Evolutionary conservation across 768 basidiomycete species (phyloP), one percentile per base, ranked within the genome.

Genomic region (Leucosporidium creatinivorum): DNA sequence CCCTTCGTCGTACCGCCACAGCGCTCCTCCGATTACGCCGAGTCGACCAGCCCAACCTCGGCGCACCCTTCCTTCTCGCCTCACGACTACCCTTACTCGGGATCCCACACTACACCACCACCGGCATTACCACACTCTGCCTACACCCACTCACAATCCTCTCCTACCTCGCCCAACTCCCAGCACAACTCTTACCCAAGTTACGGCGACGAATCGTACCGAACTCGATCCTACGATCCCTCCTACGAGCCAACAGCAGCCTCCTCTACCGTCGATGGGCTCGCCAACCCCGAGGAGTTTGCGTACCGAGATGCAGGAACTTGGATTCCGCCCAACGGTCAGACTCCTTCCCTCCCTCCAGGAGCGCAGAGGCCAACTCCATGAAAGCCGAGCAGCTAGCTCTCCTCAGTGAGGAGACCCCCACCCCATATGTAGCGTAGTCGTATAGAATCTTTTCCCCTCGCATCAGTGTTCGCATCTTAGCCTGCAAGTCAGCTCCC

Each of bases 231-330:
- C 54, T 28, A 44, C n/a, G n/a, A n/a, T n/a, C n/a, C n/a, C 19
- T 18, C 26, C 0, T 23, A 60, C 67, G 63, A 68, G n/a, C 56
- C 62, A 39, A 57, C 4, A 21, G 49, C 49, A 15, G 26, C 30
- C 25, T 51, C 54, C 8, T 44, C 65, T 17, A 59, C 18, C 25
- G 60, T 31, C 15, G 49, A 61, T n/a, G 70, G 59, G 18, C 63
- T 72, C 33, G 70, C 67, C 33, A 51, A 65, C 36, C 70, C 70
- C 28, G 70, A 63, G 15, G 67, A 65, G 49, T 72, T 72, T 33
- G 30, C 56, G 6, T 72, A 57, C 65, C 61, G 70, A 21, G 57
- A 36, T 12, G 39, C 10, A 44, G 39, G 39, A 13, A 44, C 8
- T 15, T 44, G 39, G 39, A 13, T 44, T 3, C 39, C 33, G 4